phyloP scores from a whole-genome alignment of 345 rosid genomes.

The Leavenworthia alabamica region DNA sequence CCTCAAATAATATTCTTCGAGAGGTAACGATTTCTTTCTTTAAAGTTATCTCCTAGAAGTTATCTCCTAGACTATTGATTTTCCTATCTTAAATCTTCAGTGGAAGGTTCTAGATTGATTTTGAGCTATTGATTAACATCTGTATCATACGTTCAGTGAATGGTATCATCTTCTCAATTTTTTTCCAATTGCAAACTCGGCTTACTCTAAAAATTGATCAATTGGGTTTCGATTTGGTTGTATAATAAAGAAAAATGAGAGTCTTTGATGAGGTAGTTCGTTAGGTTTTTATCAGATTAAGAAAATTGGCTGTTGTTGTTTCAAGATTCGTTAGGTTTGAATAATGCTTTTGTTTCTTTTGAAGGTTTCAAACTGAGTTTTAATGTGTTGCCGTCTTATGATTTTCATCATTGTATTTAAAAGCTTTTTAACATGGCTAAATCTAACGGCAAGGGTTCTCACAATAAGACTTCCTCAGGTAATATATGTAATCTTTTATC shows the following conservation, averaged over 20 bases:
- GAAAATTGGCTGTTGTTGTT: background rate
- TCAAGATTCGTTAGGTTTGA: background rate
- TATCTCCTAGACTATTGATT: too few species aligned
- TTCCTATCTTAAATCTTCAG: too few species aligned
- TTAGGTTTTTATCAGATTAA: constrained; percentile 2
- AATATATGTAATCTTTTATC: background rate
- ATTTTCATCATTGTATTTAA: constrained; percentile 7
- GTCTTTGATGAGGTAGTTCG: constrained; percentile 8
- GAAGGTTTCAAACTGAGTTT: too few species aligned
- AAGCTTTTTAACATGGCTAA: constrained; percentile 21
- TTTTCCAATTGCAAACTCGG: constrained; percentile 9
- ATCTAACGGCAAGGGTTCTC: constrained; percentile 18
- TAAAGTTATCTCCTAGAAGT: too few species aligned
- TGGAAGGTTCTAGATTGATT: too few species aligned
- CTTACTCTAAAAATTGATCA: constrained; percentile 1
- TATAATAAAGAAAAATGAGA: background rate
- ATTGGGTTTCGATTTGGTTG: constrained; percentile 11
- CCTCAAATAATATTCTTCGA: too few species aligned
- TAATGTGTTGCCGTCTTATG: too few species aligned
- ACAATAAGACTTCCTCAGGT: constrained; percentile 26
- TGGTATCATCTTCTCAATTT: constrained; percentile 10
- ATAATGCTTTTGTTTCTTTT: too few species aligned
- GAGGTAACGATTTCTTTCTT: too few species aligned
- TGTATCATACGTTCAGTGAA: constrained; percentile 5
- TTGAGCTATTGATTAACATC: too few species aligned